phyloP scores from a whole-genome alignment of 768 basidiomycete species.

The Tulasnella sp. region DNA sequence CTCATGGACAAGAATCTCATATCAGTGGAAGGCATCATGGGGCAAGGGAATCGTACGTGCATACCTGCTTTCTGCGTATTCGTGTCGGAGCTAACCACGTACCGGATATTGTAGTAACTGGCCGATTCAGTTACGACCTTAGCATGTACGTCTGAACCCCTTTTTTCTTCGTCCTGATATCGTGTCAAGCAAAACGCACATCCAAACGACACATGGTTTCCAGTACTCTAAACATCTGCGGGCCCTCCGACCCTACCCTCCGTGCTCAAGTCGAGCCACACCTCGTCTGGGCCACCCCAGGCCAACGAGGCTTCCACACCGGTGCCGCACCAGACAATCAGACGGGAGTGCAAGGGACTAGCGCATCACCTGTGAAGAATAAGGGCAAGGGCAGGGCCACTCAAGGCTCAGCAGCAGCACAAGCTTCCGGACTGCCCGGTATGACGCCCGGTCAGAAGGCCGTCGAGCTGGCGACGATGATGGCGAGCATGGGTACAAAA shows the following conservation, averaged over 20 bases:
- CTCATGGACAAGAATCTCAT: conserved; percentile 54
- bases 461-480: conserved; percentile 51
- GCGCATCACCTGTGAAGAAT: conserved; percentile 1
- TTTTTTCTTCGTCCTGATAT: neutral
- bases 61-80: neutral
- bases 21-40: conserved; percentile 60
- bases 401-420: conserved; percentile 10
- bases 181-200: neutral
- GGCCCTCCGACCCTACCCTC: conserved; percentile 39
- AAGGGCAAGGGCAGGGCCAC: neutral
- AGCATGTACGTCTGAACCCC: conserved; percentile 39
- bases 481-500: conserved; percentile 51
- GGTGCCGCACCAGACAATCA: neutral
- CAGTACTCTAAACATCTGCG: conserved; percentile 65
- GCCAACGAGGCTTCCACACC: conserved; percentile 43
- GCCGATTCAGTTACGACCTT: conserved; percentile 39
- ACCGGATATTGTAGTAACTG: conserved; percentile 29
- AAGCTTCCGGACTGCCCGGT: neutral
- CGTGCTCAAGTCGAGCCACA: conserved; percentile 49
- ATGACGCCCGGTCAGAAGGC: conserved; percentile 43
- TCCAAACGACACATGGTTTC: neutral
- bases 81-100: conserved; percentile 4
- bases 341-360: conserved; percentile 18
- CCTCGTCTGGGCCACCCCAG: conserved; percentile 65
- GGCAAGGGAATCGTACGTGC: conserved; percentile 54